Base-by-base conservation (phyloP, 2,329 filamentous ascomycete genomes). In the Aspergillus pseudotamarii region DNA sequence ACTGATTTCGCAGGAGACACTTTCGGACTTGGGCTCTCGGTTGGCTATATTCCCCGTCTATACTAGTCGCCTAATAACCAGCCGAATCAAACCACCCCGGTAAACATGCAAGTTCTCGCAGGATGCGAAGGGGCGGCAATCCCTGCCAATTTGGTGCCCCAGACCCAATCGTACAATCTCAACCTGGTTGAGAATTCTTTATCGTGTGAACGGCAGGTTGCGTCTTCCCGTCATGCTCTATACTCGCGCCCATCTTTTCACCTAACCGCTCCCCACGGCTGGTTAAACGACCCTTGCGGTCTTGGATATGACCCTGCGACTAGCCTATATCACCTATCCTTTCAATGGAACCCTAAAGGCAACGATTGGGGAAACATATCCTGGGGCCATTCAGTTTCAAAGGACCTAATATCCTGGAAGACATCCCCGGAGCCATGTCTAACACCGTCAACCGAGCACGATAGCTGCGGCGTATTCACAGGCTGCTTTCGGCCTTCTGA, bases 271-370 rank as follows among this genome's bases (percentile, higher is more conserved):
- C 74, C 76, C 9, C 61, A 57, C 36, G 77, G 77, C 23, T 82
- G 80, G 80, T 72, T 81, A 68, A 82, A 82, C 57, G 80, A 82
- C 53, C 80, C 80, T 6, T 81, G 79, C 64, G 80, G 75, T 1
- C 73, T 76, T 4, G 75, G 76, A 23, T 81, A 79, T 59, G 78
- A 82, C 54, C 72, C 77, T 3, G 58, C 61, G 23, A 81, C 78
- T 11, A 71, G 72, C 6, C 65, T 76, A 6, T 82, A 82, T 50
- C 80, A 82, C 60, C 23, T 81, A 2, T 76, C 73, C 21, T 82
- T 78, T 56, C 80, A 82, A 69, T 81, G 79, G 74, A 82, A 81
- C 64, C 79, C 78, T 0, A 71, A 73, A 32, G 75, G 74, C 9
- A 77, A 79, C 32, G 75, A 79, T 41, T 81, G 79, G 77, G 80